These are phyloP conservation scores for Claviceps arundinis DNA, from an alignment of 2,329 filamentous ascomycete genomes.

Conservation along the genomic window DNA sequence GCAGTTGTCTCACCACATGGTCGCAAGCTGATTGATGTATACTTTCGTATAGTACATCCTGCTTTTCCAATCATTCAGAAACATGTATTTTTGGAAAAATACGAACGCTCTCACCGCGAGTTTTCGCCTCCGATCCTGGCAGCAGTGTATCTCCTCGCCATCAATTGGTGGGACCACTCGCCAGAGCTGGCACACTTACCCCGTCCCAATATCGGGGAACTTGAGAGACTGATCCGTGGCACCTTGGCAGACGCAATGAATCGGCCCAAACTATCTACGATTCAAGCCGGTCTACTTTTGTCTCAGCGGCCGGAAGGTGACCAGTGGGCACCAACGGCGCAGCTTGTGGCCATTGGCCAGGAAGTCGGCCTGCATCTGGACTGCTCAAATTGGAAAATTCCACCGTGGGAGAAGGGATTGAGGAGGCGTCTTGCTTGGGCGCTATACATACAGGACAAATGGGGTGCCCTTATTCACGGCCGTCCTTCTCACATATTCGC, in stretches of 20 bases:
- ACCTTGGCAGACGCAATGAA: constrained; percentile 67
- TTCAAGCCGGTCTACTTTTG: constrained; percentile 64
- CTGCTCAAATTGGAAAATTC: constrained; percentile 76
- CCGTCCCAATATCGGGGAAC: constrained; percentile 56
- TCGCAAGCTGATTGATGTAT: constrained; percentile 63
- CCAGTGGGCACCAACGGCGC: constrained; percentile 74
- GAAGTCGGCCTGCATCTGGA: constrained; percentile 83
- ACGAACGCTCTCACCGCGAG: constrained; percentile 56
- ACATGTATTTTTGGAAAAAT: constrained; percentile 65
- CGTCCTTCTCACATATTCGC: constrained; percentile 63
- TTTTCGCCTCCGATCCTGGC: constrained; percentile 67
- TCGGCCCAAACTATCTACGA: constrained; percentile 66
- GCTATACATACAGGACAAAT: constrained; percentile 86
- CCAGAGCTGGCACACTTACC: constrained; percentile 49
- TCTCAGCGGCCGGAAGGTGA: constrained; percentile 65
- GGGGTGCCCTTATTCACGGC: constrained; percentile 75
- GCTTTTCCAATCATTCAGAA: constrained; percentile 76
- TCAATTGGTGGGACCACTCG: constrained; percentile 78
- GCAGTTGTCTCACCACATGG: constrained; percentile 63
- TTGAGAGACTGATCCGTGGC: constrained; percentile 61
- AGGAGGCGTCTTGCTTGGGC: constrained; percentile 83
- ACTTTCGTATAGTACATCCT: constrained; percentile 70
- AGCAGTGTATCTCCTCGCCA: constrained; percentile 70
- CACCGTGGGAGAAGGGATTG: constrained; percentile 73
- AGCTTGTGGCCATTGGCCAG: constrained; percentile 75